Percentiles rank a stretch among this genome's conserved stretches.
phyloP scores from a whole-genome alignment of 495 filamentous ascomycete species.

The Podospora pseudoanserina region DNA sequence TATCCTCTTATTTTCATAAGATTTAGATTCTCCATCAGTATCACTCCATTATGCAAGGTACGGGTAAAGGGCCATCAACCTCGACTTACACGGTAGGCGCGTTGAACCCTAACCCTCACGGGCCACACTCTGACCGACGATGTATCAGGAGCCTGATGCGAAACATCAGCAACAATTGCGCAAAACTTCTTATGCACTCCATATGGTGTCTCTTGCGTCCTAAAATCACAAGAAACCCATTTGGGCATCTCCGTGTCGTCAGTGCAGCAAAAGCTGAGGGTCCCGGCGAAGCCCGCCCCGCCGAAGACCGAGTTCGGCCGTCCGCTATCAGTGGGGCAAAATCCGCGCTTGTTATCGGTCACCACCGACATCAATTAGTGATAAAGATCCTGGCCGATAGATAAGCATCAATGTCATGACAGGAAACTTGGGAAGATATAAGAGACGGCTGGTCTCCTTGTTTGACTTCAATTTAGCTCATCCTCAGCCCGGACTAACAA shows the following conservation, averaged over 20 bases:
- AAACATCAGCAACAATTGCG: too few species aligned
- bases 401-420: neutral
- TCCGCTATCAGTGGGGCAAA: neutral
- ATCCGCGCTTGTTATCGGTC: neutral
- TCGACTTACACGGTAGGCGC: too few species aligned
- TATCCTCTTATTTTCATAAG: too few species aligned
- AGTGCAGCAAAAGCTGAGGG: neutral
- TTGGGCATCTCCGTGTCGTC: neutral
- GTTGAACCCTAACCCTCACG: too few species aligned
- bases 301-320: slow-evolving; percentile 3
- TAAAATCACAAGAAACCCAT: too few species aligned
- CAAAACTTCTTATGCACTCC: too few species aligned
- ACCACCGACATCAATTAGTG: neutral
- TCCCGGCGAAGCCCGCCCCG: neutral
- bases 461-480: neutral
- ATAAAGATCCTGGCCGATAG: neutral
- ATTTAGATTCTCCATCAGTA: too few species aligned
- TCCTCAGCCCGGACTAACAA: neutral
- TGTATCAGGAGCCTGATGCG: too few species aligned
- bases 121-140: too few species aligned
- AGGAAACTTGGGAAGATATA: neutral
- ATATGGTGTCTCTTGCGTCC: too few species aligned
- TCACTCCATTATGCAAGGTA: too few species aligned
- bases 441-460: neutral
- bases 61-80: too few species aligned